Percentiles rank a stretch among this genome's conserved stretches.
These are phyloP conservation scores for Cyathus striatus DNA, from an alignment of 768 basidiomycete species.

Conservation along the genomic window DNA sequence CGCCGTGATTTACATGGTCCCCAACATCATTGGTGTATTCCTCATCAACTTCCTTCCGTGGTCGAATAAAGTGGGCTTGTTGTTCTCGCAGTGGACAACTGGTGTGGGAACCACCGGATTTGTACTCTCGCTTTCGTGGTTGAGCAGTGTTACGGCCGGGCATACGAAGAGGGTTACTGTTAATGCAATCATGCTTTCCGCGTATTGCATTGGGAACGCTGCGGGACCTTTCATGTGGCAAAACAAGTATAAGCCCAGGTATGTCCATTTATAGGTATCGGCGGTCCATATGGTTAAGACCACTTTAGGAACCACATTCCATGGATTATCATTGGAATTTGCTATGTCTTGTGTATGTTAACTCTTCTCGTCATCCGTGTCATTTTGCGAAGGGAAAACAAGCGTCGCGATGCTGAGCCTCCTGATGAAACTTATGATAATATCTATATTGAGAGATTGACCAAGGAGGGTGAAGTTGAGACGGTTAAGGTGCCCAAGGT, in stretches of 20 bases:
- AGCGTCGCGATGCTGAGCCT: constrained; percentile 53
- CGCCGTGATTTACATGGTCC: constrained; percentile 54
- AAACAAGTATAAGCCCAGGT: constrained; percentile 61
- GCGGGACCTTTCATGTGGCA: constrained; percentile 81
- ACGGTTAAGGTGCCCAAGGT: constrained; percentile 67
- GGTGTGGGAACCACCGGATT: constrained; percentile 58
- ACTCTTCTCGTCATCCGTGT: constrained; percentile 43
- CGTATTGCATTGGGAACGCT: constrained; percentile 62
- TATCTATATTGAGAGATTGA: constrained; percentile 50
- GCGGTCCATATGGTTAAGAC: not conserved
- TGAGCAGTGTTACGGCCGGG: constrained; percentile 60
- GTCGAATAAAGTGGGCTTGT: constrained; percentile 58
- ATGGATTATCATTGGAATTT: constrained; percentile 72
- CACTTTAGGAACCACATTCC: constrained; percentile 59
- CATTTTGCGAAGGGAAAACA: constrained; percentile 57
- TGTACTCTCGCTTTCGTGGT: constrained; percentile 56
- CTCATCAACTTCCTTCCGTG: constrained; percentile 63
- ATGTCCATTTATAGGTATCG: constrained; percentile 4
- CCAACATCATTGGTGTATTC: constrained; percentile 58
- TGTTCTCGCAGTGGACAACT: constrained; percentile 52
- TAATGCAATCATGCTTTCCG: constrained; percentile 70
- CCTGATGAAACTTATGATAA: constrained; percentile 51
- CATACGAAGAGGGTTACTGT: constrained; percentile 69
- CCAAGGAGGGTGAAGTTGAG: constrained; percentile 45
- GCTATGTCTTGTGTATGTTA: constrained; percentile 49